phyloP scores from a whole-genome alignment of 2,329 filamentous ascomycete species.

The Coniochaeta pulveracea region DNA sequence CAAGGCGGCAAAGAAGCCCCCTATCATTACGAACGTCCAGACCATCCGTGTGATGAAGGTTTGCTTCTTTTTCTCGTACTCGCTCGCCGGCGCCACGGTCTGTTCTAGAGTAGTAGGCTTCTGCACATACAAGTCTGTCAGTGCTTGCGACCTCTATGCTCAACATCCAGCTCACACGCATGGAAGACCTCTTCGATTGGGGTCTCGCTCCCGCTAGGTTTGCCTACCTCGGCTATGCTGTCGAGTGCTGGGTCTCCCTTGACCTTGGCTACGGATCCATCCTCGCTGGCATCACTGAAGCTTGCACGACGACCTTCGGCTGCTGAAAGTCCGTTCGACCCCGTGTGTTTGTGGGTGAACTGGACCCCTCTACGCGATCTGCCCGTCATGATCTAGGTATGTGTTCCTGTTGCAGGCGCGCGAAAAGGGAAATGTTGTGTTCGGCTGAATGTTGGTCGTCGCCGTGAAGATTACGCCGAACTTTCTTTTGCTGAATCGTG shows the following conservation, averaged over 20 bases:
- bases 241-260: constrained; percentile 18
- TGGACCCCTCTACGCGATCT: constrained; percentile 38
- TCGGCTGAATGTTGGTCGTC: too few relatives aligned
- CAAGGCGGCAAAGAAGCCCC: constrained; percentile 78
- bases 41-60: constrained; percentile 95
- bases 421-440: too few relatives aligned
- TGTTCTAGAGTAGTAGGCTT: too few relatives aligned
- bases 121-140: too few relatives aligned
- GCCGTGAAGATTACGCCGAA: too few relatives aligned
- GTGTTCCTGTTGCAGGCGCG: too few relatives aligned
- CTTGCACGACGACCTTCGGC: constrained; percentile 52
- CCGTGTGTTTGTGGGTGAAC: constrained; percentile 31
- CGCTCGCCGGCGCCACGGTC: too few relatives aligned
- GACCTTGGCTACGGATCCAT: constrained; percentile 25
- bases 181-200: too few relatives aligned
- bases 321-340: constrained; percentile 30
- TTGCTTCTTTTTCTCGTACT: constrained; percentile 98
- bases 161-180: neutral
- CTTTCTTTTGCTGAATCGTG: too few relatives aligned
- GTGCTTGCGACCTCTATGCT: neutral
- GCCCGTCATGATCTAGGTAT: constrained; percentile 14
- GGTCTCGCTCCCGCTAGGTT: too few relatives aligned
- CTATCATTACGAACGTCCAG: constrained; percentile 98
- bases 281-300: constrained; percentile 61
- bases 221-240: constrained; percentile 25